Conservation (phyloP, 2,329 filamentous ascomycete genomes). For the Hymenoscyphus albidus region DNA sequence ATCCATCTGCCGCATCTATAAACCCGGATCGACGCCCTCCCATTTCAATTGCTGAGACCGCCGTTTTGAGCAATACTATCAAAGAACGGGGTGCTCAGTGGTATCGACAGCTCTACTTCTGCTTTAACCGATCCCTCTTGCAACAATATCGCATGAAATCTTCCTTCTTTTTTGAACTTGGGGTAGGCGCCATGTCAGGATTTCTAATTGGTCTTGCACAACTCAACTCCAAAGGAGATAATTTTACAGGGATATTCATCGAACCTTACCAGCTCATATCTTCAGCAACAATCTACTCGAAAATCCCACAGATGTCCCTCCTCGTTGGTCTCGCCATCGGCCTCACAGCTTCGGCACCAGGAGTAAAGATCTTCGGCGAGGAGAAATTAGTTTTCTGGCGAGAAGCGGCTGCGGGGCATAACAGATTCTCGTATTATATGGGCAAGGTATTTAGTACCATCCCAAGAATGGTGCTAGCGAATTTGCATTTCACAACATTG, state of each 20-base stretch:
- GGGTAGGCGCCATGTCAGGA: conserved; percentile 49
- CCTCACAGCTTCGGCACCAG: conserved; percentile 50
- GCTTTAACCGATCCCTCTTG: conserved; percentile 48
- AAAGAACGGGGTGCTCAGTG: conserved; percentile 48
- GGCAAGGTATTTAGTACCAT: conserved; percentile 52
- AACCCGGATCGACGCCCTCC: conserved; percentile 22
- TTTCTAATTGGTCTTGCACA: conserved; percentile 52
- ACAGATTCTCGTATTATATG: conserved; percentile 51
- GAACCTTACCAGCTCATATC: conserved; percentile 49
- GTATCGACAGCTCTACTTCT: conserved; percentile 49
- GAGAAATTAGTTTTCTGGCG: conserved; percentile 52
- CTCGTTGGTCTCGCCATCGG: conserved; percentile 53
- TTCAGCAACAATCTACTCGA: conserved; percentile 46
- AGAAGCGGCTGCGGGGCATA: conserved; percentile 55
- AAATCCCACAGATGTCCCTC: conserved; percentile 50
- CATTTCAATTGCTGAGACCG: conserved; percentile 39
- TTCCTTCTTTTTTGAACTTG: conserved; percentile 52
- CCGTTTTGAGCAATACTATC: conserved; percentile 43
- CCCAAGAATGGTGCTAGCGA: conserved; percentile 48
- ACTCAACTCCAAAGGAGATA: conserved; percentile 45
- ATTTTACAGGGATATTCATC: conserved; percentile 52
- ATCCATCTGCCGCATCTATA: conserved; percentile 29
- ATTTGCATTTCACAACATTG: conserved; percentile 52
- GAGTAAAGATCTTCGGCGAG: conserved; percentile 54
- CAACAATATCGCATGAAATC: conserved; percentile 54